Conservation (phyloP, 2,329 filamentous ascomycete species). For the Onygenales sp. region DNA sequence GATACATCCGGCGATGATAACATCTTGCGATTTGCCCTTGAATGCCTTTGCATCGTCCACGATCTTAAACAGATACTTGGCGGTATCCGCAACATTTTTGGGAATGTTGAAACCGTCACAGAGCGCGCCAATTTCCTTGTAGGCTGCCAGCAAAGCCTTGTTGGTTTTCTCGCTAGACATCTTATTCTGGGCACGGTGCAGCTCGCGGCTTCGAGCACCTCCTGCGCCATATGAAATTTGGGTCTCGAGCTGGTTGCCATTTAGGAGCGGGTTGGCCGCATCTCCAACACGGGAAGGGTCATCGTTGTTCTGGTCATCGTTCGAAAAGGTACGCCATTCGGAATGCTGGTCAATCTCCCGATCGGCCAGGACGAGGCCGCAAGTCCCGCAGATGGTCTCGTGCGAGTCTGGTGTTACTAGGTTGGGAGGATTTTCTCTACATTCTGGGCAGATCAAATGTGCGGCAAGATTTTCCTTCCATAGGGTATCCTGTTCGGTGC, state of each 20-base stretch:
- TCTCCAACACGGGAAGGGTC: slow-evolving; percentile 98
- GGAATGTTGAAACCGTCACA: slow-evolving; percentile 79
- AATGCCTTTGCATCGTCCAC: slow-evolving; percentile 87
- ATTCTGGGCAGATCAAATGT: slow-evolving; percentile 79
- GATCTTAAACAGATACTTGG: slow-evolving; percentile 92
- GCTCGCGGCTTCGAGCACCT: slow-evolving; percentile 58
- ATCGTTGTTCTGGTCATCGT: slow-evolving; percentile 92
- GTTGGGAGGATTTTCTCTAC: slow-evolving; percentile 83
- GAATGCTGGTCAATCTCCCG: slow-evolving; percentile 92
- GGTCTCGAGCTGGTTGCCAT: slow-evolving; percentile 82
- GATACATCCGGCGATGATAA: slow-evolving; percentile 90
- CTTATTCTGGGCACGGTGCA: slow-evolving; percentile 78
- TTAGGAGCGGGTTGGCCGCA: slow-evolving; percentile 77
- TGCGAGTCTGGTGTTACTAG: slow-evolving; percentile 86
- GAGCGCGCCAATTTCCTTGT: slow-evolving; percentile 79
- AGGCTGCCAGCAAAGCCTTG: slow-evolving; percentile 67
- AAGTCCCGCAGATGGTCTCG: slow-evolving; percentile 87
- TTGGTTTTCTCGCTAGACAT: slow-evolving; percentile 72
- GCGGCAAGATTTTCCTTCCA: slow-evolving; percentile 83
- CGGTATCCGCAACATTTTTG: slow-evolving; percentile 72
- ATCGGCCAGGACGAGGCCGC: slow-evolving; percentile 81
- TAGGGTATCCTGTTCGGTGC: slow-evolving; percentile 31
- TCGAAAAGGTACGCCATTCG: slow-evolving; percentile 98
- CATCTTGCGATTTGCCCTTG: slow-evolving; percentile 91
- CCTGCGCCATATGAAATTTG: slow-evolving; percentile 75